A percentile compares a stretch with the other conserved stretches of the same genome.
These are phyloP conservation scores for Gloeopeniophorella convolvens DNA, from an alignment of 768 basidiomycete species.

Conservation along the genomic window DNA sequence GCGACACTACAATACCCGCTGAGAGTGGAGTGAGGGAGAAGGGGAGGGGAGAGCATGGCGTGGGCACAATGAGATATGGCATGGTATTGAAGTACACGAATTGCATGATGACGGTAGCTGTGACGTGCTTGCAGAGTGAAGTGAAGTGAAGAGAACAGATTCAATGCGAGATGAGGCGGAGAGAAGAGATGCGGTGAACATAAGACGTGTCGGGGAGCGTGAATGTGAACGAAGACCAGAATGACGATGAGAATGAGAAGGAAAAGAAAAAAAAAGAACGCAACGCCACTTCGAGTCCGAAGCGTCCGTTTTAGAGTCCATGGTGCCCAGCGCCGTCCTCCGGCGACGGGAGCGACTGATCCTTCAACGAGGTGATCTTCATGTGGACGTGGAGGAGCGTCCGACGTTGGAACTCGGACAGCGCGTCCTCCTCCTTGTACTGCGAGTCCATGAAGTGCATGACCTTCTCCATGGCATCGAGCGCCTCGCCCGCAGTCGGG, in stretches of 20 bases:
- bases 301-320: constrained; percentile 12
- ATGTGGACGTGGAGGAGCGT: constrained; percentile 44
- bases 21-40: not conserved
- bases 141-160: constrained; percentile 9
- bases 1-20: constrained; percentile 2
- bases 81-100: constrained; percentile 22
- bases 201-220: constrained; percentile 1
- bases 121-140: constrained; percentile 18
- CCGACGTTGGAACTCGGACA: constrained; percentile 41
- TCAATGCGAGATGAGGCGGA: constrained; percentile 16
- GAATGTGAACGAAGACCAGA: not conserved
- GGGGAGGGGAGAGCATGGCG: constrained; percentile 11
- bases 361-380: constrained; percentile 18
- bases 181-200: constrained; percentile 4
- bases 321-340: constrained; percentile 13
- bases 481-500: constrained; percentile 43
- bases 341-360: constrained; percentile 5
- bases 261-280: not conserved
- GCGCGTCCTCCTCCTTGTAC: constrained; percentile 34
- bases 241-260: not conserved
- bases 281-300: constrained; percentile 1
- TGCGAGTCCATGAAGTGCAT: constrained; percentile 46
- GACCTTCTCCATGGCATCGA: constrained; percentile 48
- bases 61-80: constrained; percentile 22
- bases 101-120: constrained; percentile 24